Evolutionary conservation across 176 grass and related monocot genomes (phyloP), one percentile per base, ranked within the genome.

Genomic region (Oryza nivara): DNA sequence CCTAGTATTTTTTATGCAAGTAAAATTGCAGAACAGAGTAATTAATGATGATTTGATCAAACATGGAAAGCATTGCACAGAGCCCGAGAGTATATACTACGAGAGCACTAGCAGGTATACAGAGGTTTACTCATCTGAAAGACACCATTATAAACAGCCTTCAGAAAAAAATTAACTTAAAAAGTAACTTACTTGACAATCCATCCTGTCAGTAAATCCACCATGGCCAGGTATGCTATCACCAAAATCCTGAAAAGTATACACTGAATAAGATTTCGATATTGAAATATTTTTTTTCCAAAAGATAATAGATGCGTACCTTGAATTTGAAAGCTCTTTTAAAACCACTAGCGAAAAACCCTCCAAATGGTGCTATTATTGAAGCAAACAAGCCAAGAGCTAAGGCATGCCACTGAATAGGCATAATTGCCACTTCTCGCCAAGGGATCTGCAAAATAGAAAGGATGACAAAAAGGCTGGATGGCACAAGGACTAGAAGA

Each of bases 151-250:
- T 49, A 48, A 86, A 54, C 6, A 22, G 10, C 11, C 9, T 11
- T 60, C 46, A 41, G 58, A 66, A 46, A 56, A 43, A 75, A 35
- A 81, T 58, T 11, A 81, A 68, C 23, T 45, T 30, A 8, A 44
- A 43, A 74, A 75, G n/a, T 4, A 76, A 76, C 68, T 75, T 91
- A 97, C 94, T 84, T 97, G 94, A 67, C 94, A 97, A 84, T 97
- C 94, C 91, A 97, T 97, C 87, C 94, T 97, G 76, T 97, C 94
- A 65, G 94, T 97, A 68, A 97, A 88, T 84, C 94, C 94, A 88
- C 94, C 94, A 30, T 97, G 94, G 63, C 94, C 94, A 38, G 94
- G 94, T 73, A 97, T 97, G 82, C 89, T 93, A 64, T 97, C 94
- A 30, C 94, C 94, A 81, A 97, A 97, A 83, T 97, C 94, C 94